Evolutionary conservation across 495 filamentous ascomycete genomes (phyloP).

Genomic region (Lophium mytilinum): DNA sequence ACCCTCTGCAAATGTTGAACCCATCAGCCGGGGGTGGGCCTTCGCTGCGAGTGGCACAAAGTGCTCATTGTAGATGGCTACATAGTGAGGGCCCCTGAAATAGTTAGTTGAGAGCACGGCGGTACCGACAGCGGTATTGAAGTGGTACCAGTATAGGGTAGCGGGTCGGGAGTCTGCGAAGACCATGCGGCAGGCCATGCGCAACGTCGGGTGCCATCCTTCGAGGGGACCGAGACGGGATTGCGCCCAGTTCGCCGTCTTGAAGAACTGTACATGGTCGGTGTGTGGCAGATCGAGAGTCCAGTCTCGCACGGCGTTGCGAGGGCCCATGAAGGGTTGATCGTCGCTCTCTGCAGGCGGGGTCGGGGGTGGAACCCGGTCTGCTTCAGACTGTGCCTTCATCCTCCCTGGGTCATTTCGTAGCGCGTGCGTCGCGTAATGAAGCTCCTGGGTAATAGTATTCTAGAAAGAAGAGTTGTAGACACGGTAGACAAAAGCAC

Average conservation of each 20-base stretch:
- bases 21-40: conserved; percentile 20
- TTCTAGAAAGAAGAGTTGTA: too few species aligned
- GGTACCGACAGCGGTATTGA: background rate
- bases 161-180: conserved; percentile 21
- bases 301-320: conserved; percentile 6
- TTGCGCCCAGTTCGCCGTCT: conserved; percentile 9
- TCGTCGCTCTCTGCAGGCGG: too few species aligned
- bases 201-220: conserved; percentile 7
- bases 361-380: too few species aligned
- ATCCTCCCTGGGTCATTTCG: too few species aligned
- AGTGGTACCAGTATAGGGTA: conserved; percentile 7
- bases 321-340: too few species aligned
- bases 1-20: conserved; percentile 7
- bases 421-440: too few species aligned
- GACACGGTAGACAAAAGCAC: too few species aligned
- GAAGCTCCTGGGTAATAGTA: too few species aligned
- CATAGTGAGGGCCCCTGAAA: conserved; percentile 14
- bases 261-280: conserved; percentile 19
- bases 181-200: conserved; percentile 12
- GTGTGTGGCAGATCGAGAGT: conserved; percentile 14
- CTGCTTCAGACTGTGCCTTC: too few species aligned
- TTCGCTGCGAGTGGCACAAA: conserved; percentile 11
- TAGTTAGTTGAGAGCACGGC: background rate
- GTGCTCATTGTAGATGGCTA: conserved; percentile 20
- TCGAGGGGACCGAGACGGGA: conserved; percentile 12